These are phyloP conservation scores for Apiospora kogelbergensis DNA, from an alignment of 2,329 filamentous ascomycete species.

Conservation along the genomic window DNA sequence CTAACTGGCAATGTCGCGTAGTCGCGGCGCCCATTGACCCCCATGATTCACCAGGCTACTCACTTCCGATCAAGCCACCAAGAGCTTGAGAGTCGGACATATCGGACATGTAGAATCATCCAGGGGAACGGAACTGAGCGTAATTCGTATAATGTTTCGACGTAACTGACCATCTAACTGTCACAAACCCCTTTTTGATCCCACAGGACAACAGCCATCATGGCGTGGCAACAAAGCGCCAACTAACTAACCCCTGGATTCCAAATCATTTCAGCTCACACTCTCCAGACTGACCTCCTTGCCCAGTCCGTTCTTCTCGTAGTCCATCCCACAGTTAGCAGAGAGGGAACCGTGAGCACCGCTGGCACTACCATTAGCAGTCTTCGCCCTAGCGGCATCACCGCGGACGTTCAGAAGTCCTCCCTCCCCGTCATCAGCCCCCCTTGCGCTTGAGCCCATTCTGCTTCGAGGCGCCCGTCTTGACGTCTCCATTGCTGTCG, in stretches of 20 bases:
- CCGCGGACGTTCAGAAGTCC: background rate
- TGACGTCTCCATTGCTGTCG: background rate
- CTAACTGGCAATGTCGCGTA: background rate
- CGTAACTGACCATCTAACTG: background rate
- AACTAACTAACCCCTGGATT: background rate
- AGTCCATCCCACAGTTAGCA: background rate
- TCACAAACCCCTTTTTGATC: background rate
- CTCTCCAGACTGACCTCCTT: background rate
- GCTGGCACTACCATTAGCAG: background rate
- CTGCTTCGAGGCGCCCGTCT: background rate
- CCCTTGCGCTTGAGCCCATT: background rate
- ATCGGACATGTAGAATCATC: background rate
- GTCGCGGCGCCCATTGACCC: background rate
- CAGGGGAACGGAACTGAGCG: background rate
- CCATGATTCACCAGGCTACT: background rate
- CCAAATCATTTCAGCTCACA: background rate
- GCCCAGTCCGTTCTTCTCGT: background rate
- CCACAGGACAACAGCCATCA: background rate
- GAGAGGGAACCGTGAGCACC: background rate
- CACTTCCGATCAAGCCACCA: background rate
- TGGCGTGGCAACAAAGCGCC: background rate
- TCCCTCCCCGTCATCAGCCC: background rate
- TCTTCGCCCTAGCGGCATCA: background rate
- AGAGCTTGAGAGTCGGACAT: background rate
- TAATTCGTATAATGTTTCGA: background rate